Base-by-base conservation (phyloP, 176 grass and related monocot species). In the Dendrocalamus sinicus region DNA sequence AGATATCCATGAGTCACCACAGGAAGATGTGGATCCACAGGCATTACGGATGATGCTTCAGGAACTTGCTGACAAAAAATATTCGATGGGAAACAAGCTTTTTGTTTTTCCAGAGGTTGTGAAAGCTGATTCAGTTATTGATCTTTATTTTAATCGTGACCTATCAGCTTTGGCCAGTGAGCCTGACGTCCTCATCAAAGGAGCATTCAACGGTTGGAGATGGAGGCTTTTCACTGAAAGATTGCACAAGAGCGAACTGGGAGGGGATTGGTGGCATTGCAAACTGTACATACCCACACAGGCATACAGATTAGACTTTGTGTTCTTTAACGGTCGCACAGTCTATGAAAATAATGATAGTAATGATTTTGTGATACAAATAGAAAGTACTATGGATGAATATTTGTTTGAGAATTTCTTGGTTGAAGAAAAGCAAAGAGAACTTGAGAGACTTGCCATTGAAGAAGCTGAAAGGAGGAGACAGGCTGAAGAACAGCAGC, bases 121-220 rank as follows among this genome's bases (percentile, higher is more conserved):
- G 12, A 93, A 91, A 70, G 57, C 88, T 35, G 78, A 92, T 88
- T 79, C 83, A n/a, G 73, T 82, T 82, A 84, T 94, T 84, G 69
- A 86, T 87, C 59, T 98, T 23, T 92, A 87, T 78, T 63, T 98
- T 39, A 95, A 95, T 77, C 91, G 83, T 80, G 84, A 78, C 72
- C 72, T 90, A 64, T 94, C 96, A 71, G 73, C 83, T 83, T 84
- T 98, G 83, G 87, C 60, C 45, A 89, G 89, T 85, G 90, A 90
- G 77, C 77, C 88, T 66, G 91, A 95, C 24, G 90, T 98, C 47
- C 51, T 92, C 37, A 90, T 98, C 37, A 98, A 94, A 77, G 96
- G 93, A 39, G 96, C 80, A 67, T 98, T 93, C 85, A 98, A 98
- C 79, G 86, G 77, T 77, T 98, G 96, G 96, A 95, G 66, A 74